Evolutionary conservation across 1,139 yeast genomes (phyloP).

Genomic region (Saccharomyces hybrid): DNA sequence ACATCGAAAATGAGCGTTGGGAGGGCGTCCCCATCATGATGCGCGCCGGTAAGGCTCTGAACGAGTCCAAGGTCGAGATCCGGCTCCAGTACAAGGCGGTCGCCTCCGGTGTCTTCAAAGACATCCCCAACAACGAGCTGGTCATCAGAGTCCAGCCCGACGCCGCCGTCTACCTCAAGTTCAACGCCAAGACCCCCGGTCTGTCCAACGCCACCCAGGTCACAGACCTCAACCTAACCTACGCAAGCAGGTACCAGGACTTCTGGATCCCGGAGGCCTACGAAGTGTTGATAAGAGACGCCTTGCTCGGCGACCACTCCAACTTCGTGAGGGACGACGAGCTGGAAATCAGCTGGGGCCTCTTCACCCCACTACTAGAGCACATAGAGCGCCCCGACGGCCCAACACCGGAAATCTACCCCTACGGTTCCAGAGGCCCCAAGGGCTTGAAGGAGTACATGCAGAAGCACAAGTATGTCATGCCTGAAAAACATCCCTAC

Average conservation of each 20-base stretch:
- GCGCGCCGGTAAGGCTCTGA: conserved; percentile 94
- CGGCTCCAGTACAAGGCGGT: conserved; percentile 87
- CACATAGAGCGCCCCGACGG: conserved; percentile 63
- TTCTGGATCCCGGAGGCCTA: conserved; percentile 97
- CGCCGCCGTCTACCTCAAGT: conserved; percentile 86
- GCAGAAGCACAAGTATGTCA: conserved; percentile 59
- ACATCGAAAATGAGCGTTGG: conserved; percentile 91
- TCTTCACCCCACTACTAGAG: conserved; percentile 84
- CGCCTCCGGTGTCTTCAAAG: conserved; percentile 70
- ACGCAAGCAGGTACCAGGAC: conserved; percentile 71
- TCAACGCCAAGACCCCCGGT: conserved; percentile 92
- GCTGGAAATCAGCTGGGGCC: conserved; percentile 84
- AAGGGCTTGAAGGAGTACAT: conserved; percentile 52
- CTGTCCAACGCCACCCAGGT: conserved; percentile 70
- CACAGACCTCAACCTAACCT: conserved; percentile 86
- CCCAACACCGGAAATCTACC: conserved; percentile 57
- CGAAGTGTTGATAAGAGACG: conserved; percentile 90
- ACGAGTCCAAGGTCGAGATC: conserved; percentile 88
- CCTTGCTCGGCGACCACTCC: conserved; percentile 85
- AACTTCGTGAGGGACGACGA: conserved; percentile 98
- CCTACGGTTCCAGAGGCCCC: conserved; percentile 94
- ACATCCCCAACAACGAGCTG: conserved; percentile 83
- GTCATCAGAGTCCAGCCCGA: conserved; percentile 91
- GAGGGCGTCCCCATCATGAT: conserved; percentile 93
- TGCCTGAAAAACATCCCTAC: conserved; percentile 52